Conservation (phyloP, 345 rosid genomes). For the Corchorus olitorius region DNA sequence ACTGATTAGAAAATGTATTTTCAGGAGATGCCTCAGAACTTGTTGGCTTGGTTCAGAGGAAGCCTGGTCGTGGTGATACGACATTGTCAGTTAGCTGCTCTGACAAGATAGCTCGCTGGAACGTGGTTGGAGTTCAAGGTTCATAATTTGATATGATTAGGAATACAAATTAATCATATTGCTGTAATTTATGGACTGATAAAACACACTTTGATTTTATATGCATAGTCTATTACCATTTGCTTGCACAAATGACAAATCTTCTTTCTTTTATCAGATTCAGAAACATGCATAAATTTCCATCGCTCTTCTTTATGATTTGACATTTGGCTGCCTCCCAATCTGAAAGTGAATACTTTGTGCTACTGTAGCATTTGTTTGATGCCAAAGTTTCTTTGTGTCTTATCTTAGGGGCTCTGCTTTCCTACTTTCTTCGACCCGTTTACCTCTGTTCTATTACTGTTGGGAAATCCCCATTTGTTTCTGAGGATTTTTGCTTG, state of each 20-base stretch:
- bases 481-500: conserved; percentile 40
- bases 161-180: not conserved
- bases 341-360: not conserved
- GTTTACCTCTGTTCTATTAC: conserved; percentile 45
- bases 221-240: conserved; percentile 1
- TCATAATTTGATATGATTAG: conserved; percentile 13
- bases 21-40: conserved; percentile 39
- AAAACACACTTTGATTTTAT: not conserved
- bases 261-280: not conserved
- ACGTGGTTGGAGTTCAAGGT: conserved; percentile 94
- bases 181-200: not conserved
- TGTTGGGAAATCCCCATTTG: conserved; percentile 58
- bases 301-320: not conserved
- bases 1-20: conserved; percentile 24
- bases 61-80: conserved; percentile 94
- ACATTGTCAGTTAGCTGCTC: conserved; percentile 94
- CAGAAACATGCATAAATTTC: not conserved
- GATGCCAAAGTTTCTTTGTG: conserved; percentile 18
- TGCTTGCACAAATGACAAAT: not conserved
- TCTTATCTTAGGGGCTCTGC: conserved; percentile 16
- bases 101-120: conserved; percentile 93
- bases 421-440: conserved; percentile 19
- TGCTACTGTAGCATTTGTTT: not conserved
- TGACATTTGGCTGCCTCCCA: not conserved
- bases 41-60: conserved; percentile 69